A percentile compares a stretch with the other conserved stretches of the same genome.
These are phyloP conservation scores for Tylopilus orsonianus DNA, from an alignment of 1,284 basidiomycete species.

Conservation along the genomic window DNA sequence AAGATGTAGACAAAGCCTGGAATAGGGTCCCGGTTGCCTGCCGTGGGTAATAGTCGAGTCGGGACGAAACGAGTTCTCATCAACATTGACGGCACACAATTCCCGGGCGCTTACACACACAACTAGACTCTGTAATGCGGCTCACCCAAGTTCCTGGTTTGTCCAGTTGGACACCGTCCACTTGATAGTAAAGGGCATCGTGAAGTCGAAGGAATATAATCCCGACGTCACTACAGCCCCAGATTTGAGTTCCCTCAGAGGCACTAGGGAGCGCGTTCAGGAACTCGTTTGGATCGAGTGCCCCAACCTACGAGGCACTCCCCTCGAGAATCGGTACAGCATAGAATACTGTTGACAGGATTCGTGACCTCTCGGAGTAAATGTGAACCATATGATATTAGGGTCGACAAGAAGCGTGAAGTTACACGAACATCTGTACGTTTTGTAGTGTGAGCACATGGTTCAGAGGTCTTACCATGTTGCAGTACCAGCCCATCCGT, in stretches of 20 bases:
- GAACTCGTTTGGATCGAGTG: not conserved
- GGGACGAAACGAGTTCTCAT: conserved; percentile 31
- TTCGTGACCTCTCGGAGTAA: not conserved
- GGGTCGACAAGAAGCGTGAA: conserved; percentile 3
- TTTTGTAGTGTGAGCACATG: conserved; percentile 16
- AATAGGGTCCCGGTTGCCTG: conserved; percentile 5
- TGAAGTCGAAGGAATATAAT: not conserved
- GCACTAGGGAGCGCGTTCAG: not conserved
- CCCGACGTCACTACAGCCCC: not conserved
- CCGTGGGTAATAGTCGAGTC: not conserved
- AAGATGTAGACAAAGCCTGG: not conserved
- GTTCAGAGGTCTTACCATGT: conserved; percentile 17
- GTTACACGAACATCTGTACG: conserved; percentile 21
- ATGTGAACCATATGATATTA: conserved; percentile 18
- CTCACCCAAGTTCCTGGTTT: not conserved
- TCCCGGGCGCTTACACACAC: not conserved
- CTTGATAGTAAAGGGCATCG: not conserved
- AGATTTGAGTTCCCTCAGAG: not conserved
- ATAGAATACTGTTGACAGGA: not conserved
- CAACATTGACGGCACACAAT: conserved; percentile 15
- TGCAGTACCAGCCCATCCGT: conserved; percentile 5
- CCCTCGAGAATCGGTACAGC: not conserved
- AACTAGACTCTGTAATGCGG: not conserved
- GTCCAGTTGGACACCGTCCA: not conserved
- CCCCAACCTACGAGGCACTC: not conserved